Evolutionary conservation across 306 rosid species (phyloP), one percentile per base, ranked within the genome.

Genomic region (Luffa aegyptiaca): DNA sequence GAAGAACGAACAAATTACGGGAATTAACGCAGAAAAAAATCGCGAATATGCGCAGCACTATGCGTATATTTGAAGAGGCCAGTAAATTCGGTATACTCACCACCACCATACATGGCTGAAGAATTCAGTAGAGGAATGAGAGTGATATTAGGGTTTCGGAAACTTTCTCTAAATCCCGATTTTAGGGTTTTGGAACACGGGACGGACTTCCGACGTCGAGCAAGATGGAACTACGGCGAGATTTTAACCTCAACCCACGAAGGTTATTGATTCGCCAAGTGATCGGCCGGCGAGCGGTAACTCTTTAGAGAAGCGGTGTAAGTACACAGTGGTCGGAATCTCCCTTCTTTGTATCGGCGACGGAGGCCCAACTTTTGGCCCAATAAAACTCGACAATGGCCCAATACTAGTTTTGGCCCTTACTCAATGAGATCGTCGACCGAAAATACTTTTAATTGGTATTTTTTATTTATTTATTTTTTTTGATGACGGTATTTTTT

Each of bases 101-200:
- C 98, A 48, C 98, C 98, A 33, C 98, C 98, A 66, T 94, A 92
- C 98, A 94, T 94, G 86, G 52, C 82, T 81, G 81, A 81, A 82
- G 84, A 7, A 66, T 18, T 17, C 51, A 66, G 74, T 8, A 5
- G 8, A 18, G 14, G 33, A 66, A 18, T 7, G 16, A 66, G 74
- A 66, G 33, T 66, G 74, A 66, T 16, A 4, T 66, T 66, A 66
- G 74, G 74, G 74, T 41, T 66, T 66, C 3, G 8, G 74, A 66
- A 20, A 10, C 31, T 66, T 39, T 4, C 16, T 33, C 51, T 8
- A 41, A 66, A 66, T 18, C 48, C 74, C 33, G 41, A 66, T 39
- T 41, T 10, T 66, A 66, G 7, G 51, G 51, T 66, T 66, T 8
- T 20, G 73, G 73, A 66, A 66, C 49, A 17, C 13, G 17, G 73